phyloP scores from a whole-genome alignment of 1,284 basidiomycete species.

The Cryptococcus wingfieldii region DNA sequence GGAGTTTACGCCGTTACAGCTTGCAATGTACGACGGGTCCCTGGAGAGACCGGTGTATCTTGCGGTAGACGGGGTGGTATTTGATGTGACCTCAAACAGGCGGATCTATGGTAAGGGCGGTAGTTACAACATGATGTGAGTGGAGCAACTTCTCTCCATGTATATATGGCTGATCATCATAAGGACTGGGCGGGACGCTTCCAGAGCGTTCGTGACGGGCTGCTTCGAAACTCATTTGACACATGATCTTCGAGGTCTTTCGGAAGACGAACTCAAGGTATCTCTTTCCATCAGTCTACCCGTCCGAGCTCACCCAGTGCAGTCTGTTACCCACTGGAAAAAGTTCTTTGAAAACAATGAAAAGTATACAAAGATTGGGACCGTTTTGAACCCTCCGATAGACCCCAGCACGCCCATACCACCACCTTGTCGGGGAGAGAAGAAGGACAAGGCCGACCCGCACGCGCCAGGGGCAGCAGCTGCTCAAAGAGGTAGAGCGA shows the following conservation, averaged over 20 bases:
- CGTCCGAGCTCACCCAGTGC: slow-evolving; percentile 7
- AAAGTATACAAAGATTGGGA: slow-evolving; percentile 71
- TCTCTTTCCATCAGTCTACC: too few relatives aligned
- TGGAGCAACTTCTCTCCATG: slow-evolving; percentile 10
- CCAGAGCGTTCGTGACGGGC: slow-evolving; percentile 83
- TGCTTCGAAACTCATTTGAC: slow-evolving; percentile 84
- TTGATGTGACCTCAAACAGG: slow-evolving; percentile 74
- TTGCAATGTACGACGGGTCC: slow-evolving; percentile 71
- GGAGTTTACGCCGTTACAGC: slow-evolving; percentile 42
- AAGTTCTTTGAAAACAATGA: slow-evolving; percentile 77
- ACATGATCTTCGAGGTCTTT: slow-evolving; percentile 79
- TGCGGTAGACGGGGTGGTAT: slow-evolving; percentile 87
- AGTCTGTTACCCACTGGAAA: slow-evolving; percentile 83
- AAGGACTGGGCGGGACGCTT: slow-evolving; percentile 82
- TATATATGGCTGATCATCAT: not conserved
- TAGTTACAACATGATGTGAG: slow-evolving; percentile 75
- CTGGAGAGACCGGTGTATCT: slow-evolving; percentile 73
- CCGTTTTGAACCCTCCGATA: slow-evolving; percentile 55
- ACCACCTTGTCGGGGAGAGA: slow-evolving; percentile 57
- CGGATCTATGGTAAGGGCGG: slow-evolving; percentile 86
- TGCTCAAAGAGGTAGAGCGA: slow-evolving; percentile 10
- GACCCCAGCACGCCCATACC: slow-evolving; percentile 74
- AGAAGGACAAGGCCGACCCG: slow-evolving; percentile 5
- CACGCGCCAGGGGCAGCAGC: slow-evolving; percentile 20
- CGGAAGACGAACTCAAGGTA: slow-evolving; percentile 58